Evolutionary conservation across 495 filamentous ascomycete genomes (phyloP).

Genomic region (Xylaria cubensis): DNA sequence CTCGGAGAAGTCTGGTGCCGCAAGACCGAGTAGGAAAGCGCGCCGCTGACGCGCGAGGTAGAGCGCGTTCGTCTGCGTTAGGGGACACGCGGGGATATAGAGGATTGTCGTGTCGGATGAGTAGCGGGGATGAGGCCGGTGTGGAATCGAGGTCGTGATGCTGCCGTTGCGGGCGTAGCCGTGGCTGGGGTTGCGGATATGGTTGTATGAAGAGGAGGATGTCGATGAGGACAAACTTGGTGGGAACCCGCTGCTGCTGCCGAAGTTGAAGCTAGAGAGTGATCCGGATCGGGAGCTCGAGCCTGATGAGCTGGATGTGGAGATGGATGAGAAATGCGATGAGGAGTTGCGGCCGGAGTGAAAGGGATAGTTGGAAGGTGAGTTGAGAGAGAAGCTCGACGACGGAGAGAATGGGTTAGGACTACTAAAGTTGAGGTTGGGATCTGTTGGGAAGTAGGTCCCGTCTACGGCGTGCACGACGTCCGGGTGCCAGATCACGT

Average conservation of each 20-base stretch:
- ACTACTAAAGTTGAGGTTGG: constrained; percentile 46
- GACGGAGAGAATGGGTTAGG: not conserved
- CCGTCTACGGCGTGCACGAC: constrained; percentile 41
- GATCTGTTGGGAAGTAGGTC: constrained; percentile 70
- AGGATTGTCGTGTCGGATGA: constrained; percentile 50
- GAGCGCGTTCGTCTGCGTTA: constrained; percentile 77
- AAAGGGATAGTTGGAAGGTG: constrained; percentile 1
- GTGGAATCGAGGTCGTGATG: not conserved
- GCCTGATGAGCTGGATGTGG: not conserved
- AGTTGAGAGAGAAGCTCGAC: not conserved
- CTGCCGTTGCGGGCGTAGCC: not conserved
- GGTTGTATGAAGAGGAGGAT: not conserved
- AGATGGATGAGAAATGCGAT: not conserved
- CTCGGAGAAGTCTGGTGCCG: constrained; percentile 22
- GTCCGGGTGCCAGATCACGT: constrained; percentile 89
- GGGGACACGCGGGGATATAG: constrained; percentile 82
- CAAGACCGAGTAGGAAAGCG: constrained; percentile 56
- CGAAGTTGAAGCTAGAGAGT: not conserved
- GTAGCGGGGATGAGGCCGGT: constrained; percentile 44
- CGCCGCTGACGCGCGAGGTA: constrained; percentile 76
- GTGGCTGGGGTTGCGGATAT: not conserved
- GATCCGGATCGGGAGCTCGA: constrained; percentile 15
- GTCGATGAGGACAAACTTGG: not conserved
- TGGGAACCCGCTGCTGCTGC: not conserved
- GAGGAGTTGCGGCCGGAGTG: not conserved